These are phyloP conservation scores for Chaetomium sp. DNA, from an alignment of 2,329 filamentous ascomycete genomes.

Conservation along the genomic window DNA sequence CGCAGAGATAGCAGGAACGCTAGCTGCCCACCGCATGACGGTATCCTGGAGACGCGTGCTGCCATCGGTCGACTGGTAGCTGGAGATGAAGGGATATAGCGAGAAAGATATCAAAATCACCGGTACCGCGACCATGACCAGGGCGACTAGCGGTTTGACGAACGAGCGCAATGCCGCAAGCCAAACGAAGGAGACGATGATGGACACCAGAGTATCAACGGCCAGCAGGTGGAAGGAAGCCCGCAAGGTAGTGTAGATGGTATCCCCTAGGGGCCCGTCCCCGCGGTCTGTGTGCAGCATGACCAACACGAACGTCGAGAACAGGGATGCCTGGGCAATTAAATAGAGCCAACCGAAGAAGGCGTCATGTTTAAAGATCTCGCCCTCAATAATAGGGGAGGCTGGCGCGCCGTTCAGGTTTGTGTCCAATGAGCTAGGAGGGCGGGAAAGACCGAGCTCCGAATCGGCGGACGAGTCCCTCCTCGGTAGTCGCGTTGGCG, in stretches of 20 bases:
- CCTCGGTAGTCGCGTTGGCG: conserved; percentile 45
- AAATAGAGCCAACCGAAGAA: conserved; percentile 93
- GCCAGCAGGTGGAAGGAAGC: conserved; percentile 87
- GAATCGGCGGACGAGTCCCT: conserved; percentile 51
- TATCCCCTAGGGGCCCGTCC: conserved; percentile 80
- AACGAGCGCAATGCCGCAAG: conserved; percentile 85
- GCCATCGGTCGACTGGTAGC: conserved; percentile 75
- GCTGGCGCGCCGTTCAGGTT: conserved; percentile 41
- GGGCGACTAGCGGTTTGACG: conserved; percentile 77
- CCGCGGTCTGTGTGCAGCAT: conserved; percentile 77
- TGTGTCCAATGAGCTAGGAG: conserved; percentile 45
- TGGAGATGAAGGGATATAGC: conserved; percentile 86
- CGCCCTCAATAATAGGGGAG: conserved; percentile 56
- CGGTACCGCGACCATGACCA: conserved; percentile 82
- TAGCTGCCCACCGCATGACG: conserved; percentile 83
- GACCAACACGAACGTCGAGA: conserved; percentile 86
- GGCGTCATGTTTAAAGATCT: conserved; percentile 79
- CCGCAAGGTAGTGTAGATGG: conserved; percentile 86
- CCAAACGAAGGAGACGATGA: conserved; percentile 88
- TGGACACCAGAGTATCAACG: conserved; percentile 86
- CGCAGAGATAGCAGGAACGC: conserved; percentile 73
- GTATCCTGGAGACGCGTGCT: conserved; percentile 82
- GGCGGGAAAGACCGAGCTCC: conserved; percentile 49
- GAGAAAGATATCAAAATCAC: conserved; percentile 86
- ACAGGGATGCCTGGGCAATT: conserved; percentile 78